Conservation (phyloP, 2,329 filamentous ascomycete genomes). For the Verticillium albo-atrum region DNA sequence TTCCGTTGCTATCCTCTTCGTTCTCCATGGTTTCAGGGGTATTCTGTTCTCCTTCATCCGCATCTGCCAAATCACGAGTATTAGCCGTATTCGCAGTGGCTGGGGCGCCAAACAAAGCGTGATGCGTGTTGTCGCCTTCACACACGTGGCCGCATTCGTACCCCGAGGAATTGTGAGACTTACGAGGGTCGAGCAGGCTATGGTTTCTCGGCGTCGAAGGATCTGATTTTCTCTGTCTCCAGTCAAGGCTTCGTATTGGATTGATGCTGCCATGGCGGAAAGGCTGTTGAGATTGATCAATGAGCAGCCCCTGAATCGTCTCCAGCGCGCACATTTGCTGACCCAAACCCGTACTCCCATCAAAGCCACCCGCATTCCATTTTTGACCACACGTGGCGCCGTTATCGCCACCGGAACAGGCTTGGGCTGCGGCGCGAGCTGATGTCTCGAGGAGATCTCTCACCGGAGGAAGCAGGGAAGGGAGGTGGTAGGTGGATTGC, state of each 20-base stretch:
- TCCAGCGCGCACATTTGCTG: conserved; percentile 64
- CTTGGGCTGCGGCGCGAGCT: conserved; percentile 49
- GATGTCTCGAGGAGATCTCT: conserved; percentile 44
- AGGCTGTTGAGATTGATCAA: conserved; percentile 36
- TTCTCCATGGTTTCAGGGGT: not conserved
- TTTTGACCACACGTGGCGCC: conserved; percentile 54
- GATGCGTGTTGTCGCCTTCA: no score
- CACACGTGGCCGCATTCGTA: no score
- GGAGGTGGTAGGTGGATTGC: conserved; percentile 51
- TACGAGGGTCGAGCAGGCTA: not conserved
- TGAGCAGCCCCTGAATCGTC: conserved; percentile 55
- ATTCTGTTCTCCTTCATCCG: not conserved
- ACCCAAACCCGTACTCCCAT: conserved; percentile 51
- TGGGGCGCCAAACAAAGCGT: no score
- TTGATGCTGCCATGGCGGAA: conserved; percentile 38
- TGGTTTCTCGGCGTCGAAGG: not conserved
- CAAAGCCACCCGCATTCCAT: conserved; percentile 57
- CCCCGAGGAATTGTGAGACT: no score
- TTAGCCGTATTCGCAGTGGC: no score
- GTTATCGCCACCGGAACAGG: conserved; percentile 51
- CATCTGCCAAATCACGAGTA: not conserved
- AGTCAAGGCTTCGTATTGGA: conserved; percentile 28
- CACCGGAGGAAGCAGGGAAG: conserved; percentile 45
- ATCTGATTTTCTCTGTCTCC: conserved; percentile 1
- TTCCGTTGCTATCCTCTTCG: not conserved